phyloP scores from a whole-genome alignment of 305 asterid genomes.

The Fraxinus albicans region DNA sequence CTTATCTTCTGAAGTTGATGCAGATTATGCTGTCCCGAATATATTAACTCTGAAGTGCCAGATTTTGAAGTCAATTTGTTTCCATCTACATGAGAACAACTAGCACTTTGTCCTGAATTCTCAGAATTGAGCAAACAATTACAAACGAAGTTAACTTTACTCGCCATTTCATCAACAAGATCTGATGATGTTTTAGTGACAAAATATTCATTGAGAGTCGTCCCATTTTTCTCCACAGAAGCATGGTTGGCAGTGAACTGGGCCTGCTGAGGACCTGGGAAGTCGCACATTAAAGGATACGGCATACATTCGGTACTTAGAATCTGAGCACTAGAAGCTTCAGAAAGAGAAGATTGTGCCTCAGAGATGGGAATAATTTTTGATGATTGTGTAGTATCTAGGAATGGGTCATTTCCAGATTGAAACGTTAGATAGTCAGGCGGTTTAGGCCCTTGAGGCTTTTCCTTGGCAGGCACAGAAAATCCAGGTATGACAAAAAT shows the following conservation, averaged over 20 bases:
- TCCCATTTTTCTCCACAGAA: constrained; percentile 28
- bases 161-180: constrained; percentile 29
- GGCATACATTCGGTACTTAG: constrained; percentile 31
- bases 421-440: constrained; percentile 27
- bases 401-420: constrained; percentile 30
- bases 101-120: constrained; percentile 32
- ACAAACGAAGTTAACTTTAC: constrained; percentile 25
- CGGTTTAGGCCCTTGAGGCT: constrained; percentile 23
- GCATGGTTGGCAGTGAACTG: constrained; percentile 42
- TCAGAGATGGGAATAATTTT: constrained; percentile 28
- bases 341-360: constrained; percentile 29
- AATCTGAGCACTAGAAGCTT: constrained; percentile 31
- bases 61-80: not conserved
- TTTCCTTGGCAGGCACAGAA: constrained; percentile 35
- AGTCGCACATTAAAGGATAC: not conserved
- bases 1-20: constrained; percentile 35
- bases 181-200: constrained; percentile 26
- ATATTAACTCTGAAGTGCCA: not conserved
- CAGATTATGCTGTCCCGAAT: constrained; percentile 31
- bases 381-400: constrained; percentile 34
- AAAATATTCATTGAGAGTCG: constrained; percentile 28
- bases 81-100: constrained; percentile 29
- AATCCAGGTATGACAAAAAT: constrained; percentile 60
- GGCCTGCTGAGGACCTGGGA: constrained; percentile 30
- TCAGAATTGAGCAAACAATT: constrained; percentile 25